Percentiles rank a stretch among this genome's conserved stretches.
Conservation (phyloP, 495 filamentous ascomycete genomes). For the Copromyces sp. region DNA sequence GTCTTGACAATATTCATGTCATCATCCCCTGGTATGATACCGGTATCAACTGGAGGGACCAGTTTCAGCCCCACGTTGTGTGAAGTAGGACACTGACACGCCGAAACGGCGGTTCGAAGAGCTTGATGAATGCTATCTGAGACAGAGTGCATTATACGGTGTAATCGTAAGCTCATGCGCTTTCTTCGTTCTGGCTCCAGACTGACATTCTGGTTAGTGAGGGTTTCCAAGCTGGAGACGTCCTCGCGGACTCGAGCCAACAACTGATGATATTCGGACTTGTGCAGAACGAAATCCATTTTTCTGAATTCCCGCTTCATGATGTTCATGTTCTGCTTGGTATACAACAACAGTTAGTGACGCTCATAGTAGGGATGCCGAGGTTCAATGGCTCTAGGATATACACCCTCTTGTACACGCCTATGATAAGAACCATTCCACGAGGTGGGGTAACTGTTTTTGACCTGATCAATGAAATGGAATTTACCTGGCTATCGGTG, state of each 20-base stretch:
- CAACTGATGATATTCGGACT: slow-evolving; percentile 18
- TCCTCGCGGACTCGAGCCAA: slow-evolving; percentile 20
- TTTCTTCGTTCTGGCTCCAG: slow-evolving; percentile 16
- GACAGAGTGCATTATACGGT: slow-evolving; percentile 20
- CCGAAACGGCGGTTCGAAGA: slow-evolving; percentile 19
- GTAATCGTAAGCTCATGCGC: slow-evolving; percentile 11
- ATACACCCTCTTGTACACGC: no score
- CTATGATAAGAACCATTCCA: no score
- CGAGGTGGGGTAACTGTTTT: no score
- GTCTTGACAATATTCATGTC: slow-evolving; percentile 7
- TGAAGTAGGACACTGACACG: slow-evolving; percentile 23
- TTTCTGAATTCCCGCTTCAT: slow-evolving; percentile 12
- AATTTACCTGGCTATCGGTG: slow-evolving; percentile 9
- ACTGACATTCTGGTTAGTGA: slow-evolving; percentile 21
- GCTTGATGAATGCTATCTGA: slow-evolving; percentile 26
- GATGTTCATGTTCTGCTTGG: no score
- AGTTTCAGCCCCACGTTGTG: slow-evolving; percentile 13
- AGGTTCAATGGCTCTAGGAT: no score
- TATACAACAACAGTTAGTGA: no score
- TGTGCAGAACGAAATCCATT: slow-evolving; percentile 22
- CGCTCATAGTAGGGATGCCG: no score
- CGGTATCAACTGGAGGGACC: slow-evolving; percentile 6
- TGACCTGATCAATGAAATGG: no score
- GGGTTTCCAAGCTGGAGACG: slow-evolving; percentile 24
- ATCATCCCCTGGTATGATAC: slow-evolving; percentile 14